Conservation (phyloP, 2,329 filamentous ascomycete species). For the Clarireedia hainanense region DNA sequence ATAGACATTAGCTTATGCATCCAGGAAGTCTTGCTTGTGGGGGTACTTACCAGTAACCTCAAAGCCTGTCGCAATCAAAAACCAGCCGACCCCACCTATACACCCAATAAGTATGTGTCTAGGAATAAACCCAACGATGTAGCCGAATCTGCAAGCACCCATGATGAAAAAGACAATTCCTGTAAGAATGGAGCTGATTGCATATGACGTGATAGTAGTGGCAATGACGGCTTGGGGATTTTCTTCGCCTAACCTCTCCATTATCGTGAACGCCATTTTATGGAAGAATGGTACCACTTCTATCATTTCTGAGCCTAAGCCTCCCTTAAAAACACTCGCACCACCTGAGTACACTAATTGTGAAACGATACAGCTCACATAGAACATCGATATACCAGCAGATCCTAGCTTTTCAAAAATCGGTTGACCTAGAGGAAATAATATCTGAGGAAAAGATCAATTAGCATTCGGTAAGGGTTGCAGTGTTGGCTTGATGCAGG, state of each 20-base stretch:
- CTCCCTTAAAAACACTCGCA: constrained; percentile 82
- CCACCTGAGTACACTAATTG: constrained; percentile 81
- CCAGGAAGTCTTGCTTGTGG: background rate
- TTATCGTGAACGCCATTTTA: constrained; percentile 91
- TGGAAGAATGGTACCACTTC: constrained; percentile 99
- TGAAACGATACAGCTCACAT: constrained; percentile 92
- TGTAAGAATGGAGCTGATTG: constrained; percentile 83
- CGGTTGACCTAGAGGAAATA: constrained; percentile 84
- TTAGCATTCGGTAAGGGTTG: background rate
- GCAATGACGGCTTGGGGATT: constrained; percentile 82
- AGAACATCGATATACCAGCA: constrained; percentile 97
- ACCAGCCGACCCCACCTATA: constrained; percentile 95
- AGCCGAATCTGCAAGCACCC: constrained; percentile 79
- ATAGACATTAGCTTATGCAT: background rate
- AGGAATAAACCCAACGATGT: constrained; percentile 93
- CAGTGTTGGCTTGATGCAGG: background rate
- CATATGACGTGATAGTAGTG: constrained; percentile 88
- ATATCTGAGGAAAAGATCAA: constrained; percentile 43
- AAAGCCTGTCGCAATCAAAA: constrained; percentile 82
- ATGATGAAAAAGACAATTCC: constrained; percentile 88
- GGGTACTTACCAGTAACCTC: constrained; percentile 54
- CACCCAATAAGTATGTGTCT: constrained; percentile 94
- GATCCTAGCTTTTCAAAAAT: constrained; percentile 81
- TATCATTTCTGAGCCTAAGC: constrained; percentile 94
- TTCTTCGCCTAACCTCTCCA: constrained; percentile 67